Percentiles rank a stretch among this genome's conserved stretches.
Conservation (phyloP, 768 basidiomycete species). For the Rhizopogon rudus region DNA sequence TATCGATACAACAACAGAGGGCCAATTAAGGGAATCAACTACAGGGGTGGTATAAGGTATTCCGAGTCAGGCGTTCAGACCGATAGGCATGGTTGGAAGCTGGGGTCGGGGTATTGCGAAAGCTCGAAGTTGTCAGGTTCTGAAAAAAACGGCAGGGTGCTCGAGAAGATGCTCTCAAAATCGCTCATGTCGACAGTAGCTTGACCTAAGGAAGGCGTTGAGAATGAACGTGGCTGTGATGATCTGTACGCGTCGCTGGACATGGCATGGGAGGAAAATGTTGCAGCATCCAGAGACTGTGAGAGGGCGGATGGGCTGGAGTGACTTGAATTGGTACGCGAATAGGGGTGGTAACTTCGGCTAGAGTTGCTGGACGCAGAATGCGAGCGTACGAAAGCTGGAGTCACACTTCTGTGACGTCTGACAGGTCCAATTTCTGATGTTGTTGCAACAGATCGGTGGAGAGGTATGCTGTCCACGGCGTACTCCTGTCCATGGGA, state of each 20-base stretch:
- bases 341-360: constrained; percentile 57
- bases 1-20: neutral
- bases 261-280: constrained; percentile 15
- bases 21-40: neutral
- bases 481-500: constrained; percentile 59
- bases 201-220: constrained; percentile 5
- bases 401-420: constrained; percentile 75
- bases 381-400: constrained; percentile 51
- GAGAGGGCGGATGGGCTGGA: constrained; percentile 26
- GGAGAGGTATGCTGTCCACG: constrained; percentile 35
- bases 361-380: constrained; percentile 38
- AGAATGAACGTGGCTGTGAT: constrained; percentile 18
- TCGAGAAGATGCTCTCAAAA: constrained; percentile 20
- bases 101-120: constrained; percentile 15
- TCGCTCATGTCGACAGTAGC: neutral
- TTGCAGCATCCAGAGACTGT: constrained; percentile 23
- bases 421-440: constrained; percentile 55
- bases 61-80: neutral
- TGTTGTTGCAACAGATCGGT: constrained; percentile 17
- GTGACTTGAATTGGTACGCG: constrained; percentile 24
- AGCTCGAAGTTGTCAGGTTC: constrained; percentile 14
- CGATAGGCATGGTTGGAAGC: constrained; percentile 17
- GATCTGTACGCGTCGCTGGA: constrained; percentile 7
- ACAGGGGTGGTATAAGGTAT: constrained; percentile 15
- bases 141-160: constrained; percentile 23